Evolutionary conservation across 2,329 filamentous ascomycete genomes (phyloP), one percentile per base, ranked within the genome.

Genomic region (Trichoderma koningii): DNA sequence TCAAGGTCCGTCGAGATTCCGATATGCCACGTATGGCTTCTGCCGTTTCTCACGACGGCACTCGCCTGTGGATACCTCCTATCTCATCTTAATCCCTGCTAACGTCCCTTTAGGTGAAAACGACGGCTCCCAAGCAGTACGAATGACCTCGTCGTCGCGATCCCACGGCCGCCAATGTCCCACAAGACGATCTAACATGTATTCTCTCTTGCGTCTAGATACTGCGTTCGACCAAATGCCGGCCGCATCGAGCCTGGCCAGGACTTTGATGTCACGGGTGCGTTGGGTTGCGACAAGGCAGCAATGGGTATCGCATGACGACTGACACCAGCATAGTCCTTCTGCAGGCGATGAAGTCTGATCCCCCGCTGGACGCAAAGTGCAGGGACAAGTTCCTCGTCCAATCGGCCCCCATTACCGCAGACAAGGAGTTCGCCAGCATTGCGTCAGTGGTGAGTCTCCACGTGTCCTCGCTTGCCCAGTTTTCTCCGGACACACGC

Each of bases 351-450:
- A 97, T 99, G 95, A 97, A 97, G 83, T 87, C 92, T 74, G 93
- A 98, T 73, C 94, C 94, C 64, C 86, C 93, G 21, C 78, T 83
- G 65, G 93, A 97, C 76, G 88, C 90, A 68, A 93, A 92, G 78
- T 99, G 95, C 82, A 90, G 92, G 77, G 94, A 98, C 85, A 98
- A 98, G 82, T 98, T 98, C 78, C 86, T 98, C 63, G 94, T 98
- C 42, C 94, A 98, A 80, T 96, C 93, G 28, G 91, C 96, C 55
- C 83, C 88, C 59, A 91, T 97, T 70, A 89, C 89, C 23, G 83
- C 88, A 68, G 91, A 96, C 74, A 91, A 93, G 80, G 92, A 97
- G 73, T 92, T 91, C 72, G 83, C 84, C 66, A 96, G 90, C 75
- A 87, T 96, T 68, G 84, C 89, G 55, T 85, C 91, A 52, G 92